phyloP scores from a whole-genome alignment of 352 stramenopile species.

The Phytophthora foliorum region DNA sequence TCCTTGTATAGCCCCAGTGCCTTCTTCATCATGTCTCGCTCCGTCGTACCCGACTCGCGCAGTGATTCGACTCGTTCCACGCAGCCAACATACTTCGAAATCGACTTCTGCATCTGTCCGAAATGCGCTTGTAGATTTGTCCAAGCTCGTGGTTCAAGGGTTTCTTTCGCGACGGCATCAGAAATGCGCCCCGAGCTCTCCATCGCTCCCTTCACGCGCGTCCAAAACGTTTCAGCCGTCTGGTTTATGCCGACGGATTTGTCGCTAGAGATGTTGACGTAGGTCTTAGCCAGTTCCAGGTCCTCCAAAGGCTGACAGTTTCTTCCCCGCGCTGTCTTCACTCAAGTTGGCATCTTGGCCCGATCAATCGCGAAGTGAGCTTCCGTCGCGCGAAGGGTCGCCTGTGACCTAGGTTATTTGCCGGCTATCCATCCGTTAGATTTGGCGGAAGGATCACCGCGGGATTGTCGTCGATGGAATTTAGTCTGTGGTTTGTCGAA shows the following conservation, averaged over 20 bases:
- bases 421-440: background rate
- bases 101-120: background rate
- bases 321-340: background rate
- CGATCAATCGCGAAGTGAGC: background rate
- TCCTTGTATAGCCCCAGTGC: background rate
- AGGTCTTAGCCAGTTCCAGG: background rate
- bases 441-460: background rate
- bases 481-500: conserved; percentile 1
- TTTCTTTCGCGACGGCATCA: background rate
- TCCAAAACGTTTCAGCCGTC: background rate
- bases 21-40: background rate
- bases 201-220: background rate
- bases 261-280: background rate
- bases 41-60: background rate
- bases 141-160: background rate
- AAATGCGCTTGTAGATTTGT: background rate
- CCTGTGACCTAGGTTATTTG: background rate
- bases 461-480: background rate
- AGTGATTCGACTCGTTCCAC: background rate
- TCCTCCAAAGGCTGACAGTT: background rate
- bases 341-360: background rate
- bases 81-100: conserved; percentile 1
- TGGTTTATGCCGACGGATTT: background rate
- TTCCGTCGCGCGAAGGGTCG: background rate
- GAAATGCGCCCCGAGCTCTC: background rate